phyloP scores from a whole-genome alignment of 148 eudicot species.

The Rhododendron simsii region DNA sequence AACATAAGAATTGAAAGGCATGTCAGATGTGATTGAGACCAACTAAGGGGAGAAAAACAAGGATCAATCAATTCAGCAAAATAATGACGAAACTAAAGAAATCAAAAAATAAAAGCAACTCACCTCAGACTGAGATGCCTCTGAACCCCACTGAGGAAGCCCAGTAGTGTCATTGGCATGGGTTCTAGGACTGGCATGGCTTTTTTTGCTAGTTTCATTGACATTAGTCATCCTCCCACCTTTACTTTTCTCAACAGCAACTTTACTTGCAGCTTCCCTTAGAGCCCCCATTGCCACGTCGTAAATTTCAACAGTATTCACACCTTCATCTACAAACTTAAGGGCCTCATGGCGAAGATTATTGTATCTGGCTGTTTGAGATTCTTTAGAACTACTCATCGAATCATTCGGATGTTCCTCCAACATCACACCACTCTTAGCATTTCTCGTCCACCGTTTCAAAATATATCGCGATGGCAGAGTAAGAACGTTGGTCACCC shows the following conservation, averaged over 20 bases:
- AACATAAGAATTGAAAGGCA: neutral
- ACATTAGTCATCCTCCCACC: constrained; percentile 21
- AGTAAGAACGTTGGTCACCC: constrained; percentile 53
- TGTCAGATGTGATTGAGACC: neutral
- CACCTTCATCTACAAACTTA: constrained; percentile 50
- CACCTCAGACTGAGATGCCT: constrained; percentile 36
- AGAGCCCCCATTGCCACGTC: constrained; percentile 47
- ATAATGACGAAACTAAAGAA: neutral
- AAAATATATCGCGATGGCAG: constrained; percentile 47
- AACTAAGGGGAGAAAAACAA: neutral
- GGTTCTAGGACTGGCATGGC: constrained; percentile 8
- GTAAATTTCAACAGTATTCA: constrained; percentile 36
- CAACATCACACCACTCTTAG: constrained; percentile 49
- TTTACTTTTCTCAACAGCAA: constrained; percentile 23
- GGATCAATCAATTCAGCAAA: neutral
- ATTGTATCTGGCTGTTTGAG: constrained; percentile 45
- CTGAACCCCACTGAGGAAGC: constrained; percentile 8
- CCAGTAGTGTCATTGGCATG: constrained; percentile 16
- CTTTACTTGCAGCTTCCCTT: constrained; percentile 42
- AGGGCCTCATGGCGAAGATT: constrained; percentile 44
- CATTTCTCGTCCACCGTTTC: constrained; percentile 62
- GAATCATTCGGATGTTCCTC: constrained; percentile 26
- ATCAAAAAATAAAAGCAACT: neutral
- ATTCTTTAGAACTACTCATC: constrained; percentile 34
- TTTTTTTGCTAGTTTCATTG: constrained; percentile 23